These are phyloP conservation scores for Lactifluus pinguis DNA, from an alignment of 768 basidiomycete genomes.

Conservation along the genomic window DNA sequence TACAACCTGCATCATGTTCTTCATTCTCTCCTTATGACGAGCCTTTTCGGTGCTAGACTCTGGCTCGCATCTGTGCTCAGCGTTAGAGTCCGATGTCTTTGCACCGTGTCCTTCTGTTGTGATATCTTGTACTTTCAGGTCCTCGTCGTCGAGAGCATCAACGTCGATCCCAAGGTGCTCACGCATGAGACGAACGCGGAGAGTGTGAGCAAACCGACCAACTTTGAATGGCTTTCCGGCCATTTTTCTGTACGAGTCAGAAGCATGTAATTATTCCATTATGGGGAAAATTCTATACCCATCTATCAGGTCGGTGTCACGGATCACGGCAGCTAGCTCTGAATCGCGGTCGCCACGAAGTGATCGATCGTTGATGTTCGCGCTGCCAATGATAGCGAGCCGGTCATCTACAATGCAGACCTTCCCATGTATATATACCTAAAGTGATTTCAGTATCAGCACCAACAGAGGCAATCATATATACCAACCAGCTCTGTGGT, in stretches of 20 bases:
- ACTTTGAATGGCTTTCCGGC: conserved; percentile 91
- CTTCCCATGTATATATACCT: conserved; percentile 90
- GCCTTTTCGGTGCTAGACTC: conserved; percentile 32
- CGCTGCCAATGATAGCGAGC: conserved; percentile 87
- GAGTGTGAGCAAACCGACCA: conserved; percentile 91
- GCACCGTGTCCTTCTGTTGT: conserved; percentile 41
- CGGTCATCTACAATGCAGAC: conserved; percentile 90
- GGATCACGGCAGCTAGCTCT: conserved; percentile 84
- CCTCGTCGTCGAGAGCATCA: conserved; percentile 74
- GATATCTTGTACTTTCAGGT: conserved; percentile 48
- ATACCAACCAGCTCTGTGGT: conserved; percentile 77
- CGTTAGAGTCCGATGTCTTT: conserved; percentile 65
- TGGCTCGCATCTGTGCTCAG: conserved; percentile 47
- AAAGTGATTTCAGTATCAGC: conserved; percentile 13
- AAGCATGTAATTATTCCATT: no score
- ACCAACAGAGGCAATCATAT: not conserved
- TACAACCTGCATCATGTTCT: conserved; percentile 19
- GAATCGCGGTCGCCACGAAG: conserved; percentile 96
- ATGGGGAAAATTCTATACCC: conserved; percentile 37
- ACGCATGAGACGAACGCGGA: conserved; percentile 90
- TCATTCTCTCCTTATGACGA: conserved; percentile 17
- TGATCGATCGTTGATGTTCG: conserved; percentile 96
- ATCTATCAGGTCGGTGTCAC: conserved; percentile 96
- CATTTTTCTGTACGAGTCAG: conserved; percentile 56
- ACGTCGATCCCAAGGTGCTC: conserved; percentile 96